Base-by-base conservation (phyloP, 2,329 filamentous ascomycete species). In the Sphaceloma murrayae region DNA sequence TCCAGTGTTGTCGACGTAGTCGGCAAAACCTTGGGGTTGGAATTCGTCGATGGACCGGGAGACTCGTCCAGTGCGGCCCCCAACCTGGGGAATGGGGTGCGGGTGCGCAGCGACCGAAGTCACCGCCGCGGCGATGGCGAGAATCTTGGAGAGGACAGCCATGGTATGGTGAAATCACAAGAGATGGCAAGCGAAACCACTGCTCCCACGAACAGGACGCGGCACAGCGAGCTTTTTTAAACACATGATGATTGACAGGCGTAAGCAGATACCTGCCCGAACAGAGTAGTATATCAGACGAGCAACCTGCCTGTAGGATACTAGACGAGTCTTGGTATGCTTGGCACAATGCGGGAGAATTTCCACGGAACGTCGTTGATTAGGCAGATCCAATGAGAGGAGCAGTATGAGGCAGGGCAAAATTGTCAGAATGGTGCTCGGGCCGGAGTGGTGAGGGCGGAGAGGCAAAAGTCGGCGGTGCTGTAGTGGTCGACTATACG, bases 231-330 rank as follows among this genome's bases (percentile, higher is more conserved):
- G 7, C 24, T 14, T 40, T 40, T 40, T 40, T 29, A 30, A 13
- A 40, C 24, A 30, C 21, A 40, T 30, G 3, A 11, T 29, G 13
- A 29, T 14, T 9, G 24, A 11, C n/a, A 19, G n/a, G 36, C 27
- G 36, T 16, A 16, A 11, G 14, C 22, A 9, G 36, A 40, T 40
- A 40, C 36, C 36, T 40, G 36, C 36, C 36, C 36, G n/a, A 40
- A 40, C 18, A 40, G 36, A 40, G 36, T 30, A 29, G 36, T 24
- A 40, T 40, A 40, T 40, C 36, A 40, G 13, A 40, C 19, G 36
- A 29, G 36, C 36, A 40, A 40, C 36, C 36, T 40, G 36, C 36
- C 36, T 40, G 36, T 40, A 40, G 36, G 24, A 40, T 40, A 40
- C 36, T 40, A 40, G 36, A 29, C 22, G 13, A 11, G 36, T 40